Percentiles rank a stretch among this genome's conserved stretches.
Evolutionary conservation across 306 rosid genomes (phyloP).

Genomic region (Corylus americana): DNA sequence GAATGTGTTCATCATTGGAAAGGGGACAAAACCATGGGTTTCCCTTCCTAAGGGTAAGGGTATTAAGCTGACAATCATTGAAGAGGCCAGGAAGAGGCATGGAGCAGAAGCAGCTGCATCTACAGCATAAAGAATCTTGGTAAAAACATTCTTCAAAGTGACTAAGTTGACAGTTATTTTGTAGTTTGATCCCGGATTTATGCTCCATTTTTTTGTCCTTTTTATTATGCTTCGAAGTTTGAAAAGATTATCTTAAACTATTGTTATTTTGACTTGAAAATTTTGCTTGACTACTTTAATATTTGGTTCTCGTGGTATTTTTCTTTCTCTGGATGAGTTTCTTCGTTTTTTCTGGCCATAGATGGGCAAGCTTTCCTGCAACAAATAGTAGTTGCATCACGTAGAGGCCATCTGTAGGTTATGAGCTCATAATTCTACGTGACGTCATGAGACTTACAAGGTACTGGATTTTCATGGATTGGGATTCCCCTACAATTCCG

Average conservation of each 20-base stretch:
- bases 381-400: not conserved
- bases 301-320: not conserved
- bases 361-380: not conserved
- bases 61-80: conserved; percentile 72
- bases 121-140: conserved; percentile 39
- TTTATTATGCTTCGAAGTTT: not conserved
- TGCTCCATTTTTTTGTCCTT: not conserved
- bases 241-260: not conserved
- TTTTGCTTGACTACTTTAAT: not conserved
- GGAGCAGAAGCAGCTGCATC: conserved; percentile 55
- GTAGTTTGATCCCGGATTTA: not conserved
- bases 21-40: conserved; percentile 69
- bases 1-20: conserved; percentile 72
- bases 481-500: too few relatives aligned
- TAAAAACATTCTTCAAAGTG: conserved; percentile 1
- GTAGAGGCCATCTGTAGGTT: not conserved
- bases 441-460: too few relatives aligned
- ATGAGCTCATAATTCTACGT: too few relatives aligned
- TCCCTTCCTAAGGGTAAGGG: conserved; percentile 87
- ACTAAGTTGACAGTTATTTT: not conserved
- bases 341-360: not conserved
- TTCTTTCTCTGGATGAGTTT: not conserved
- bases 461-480: too few relatives aligned
- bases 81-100: conserved; percentile 74
- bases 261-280: not conserved